A percentile compares a stretch with the other conserved stretches of the same genome.
Evolutionary conservation across 2,329 filamentous ascomycete species (phyloP).

Genomic region (Ceratocystis papillata): DNA sequence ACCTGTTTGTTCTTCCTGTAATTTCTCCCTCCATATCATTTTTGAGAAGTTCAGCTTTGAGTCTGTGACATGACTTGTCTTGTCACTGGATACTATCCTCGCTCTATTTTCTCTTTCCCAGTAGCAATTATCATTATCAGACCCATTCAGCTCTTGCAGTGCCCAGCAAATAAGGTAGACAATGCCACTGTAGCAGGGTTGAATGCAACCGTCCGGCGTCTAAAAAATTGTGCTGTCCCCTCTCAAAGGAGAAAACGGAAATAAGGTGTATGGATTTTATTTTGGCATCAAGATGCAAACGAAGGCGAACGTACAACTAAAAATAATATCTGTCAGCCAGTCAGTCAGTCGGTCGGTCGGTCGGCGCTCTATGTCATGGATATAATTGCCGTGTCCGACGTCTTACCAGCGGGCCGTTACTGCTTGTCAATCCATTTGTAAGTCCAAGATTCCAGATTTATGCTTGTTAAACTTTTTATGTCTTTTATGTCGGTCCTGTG

Average conservation of each 20-base stretch:
- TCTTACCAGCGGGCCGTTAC: not conserved
- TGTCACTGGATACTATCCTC: not conserved
- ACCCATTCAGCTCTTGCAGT: not conserved
- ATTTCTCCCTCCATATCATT: not conserved
- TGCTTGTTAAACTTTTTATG: not conserved
- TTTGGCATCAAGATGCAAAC: too few relatives aligned
- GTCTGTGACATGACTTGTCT: slow-evolving; percentile 7
- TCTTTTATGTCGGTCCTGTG: not conserved
- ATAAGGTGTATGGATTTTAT: not conserved
- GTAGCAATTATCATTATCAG: not conserved
- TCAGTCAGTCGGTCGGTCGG: not conserved
- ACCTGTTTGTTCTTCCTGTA: not conserved
- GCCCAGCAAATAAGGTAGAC: not conserved
- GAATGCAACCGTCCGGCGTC: not conserved
- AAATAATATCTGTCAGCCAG: not conserved
- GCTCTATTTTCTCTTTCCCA: not conserved
- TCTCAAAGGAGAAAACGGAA: not conserved
- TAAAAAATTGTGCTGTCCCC: not conserved
- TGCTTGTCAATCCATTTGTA: too few relatives aligned
- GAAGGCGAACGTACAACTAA: not conserved
- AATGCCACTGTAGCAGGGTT: not conserved
- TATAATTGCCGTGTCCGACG: not conserved
- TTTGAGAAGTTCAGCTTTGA: slow-evolving; percentile 1
- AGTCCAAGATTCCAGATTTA: not conserved
- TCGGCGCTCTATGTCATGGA: not conserved